Evolutionary conservation across 2,329 filamentous ascomycete species (phyloP).

Genomic region (Dendryphion nanum): DNA sequence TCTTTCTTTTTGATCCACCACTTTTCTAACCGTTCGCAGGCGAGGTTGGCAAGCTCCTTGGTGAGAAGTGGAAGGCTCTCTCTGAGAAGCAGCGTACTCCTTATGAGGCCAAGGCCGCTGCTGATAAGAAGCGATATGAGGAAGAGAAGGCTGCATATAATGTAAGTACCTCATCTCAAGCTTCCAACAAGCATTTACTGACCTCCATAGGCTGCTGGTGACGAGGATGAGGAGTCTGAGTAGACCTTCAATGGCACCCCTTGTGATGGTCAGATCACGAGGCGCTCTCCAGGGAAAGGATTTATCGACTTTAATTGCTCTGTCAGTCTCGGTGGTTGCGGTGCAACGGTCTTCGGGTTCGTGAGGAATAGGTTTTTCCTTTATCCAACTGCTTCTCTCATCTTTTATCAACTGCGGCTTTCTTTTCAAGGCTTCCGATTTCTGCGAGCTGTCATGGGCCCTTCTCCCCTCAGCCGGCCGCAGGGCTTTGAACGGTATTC

Average conservation of each 20-base stretch:
- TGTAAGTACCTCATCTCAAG: conserved; percentile 27
- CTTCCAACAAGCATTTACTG: conserved; percentile 7
- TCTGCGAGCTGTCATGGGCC: too few species aligned
- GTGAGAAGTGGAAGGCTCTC: conserved; percentile 97
- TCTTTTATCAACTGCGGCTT: too few species aligned
- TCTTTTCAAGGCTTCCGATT: too few species aligned
- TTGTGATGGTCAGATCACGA: too few species aligned
- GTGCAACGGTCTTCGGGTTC: conserved; percentile 16
- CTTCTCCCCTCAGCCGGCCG: too few species aligned
- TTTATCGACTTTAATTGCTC: conserved; percentile 2
- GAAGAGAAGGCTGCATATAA: conserved; percentile 85
- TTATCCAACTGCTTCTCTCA: too few species aligned
- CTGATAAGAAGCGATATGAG: conserved; percentile 99
- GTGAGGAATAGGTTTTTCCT: too few species aligned
- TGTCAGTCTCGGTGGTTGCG: conserved; percentile 17
- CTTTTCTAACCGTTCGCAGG: conserved; percentile 50
- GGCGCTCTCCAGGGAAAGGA: too few species aligned
- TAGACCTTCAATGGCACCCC: conserved; percentile 18
- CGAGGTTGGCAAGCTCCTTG: conserved; percentile 96
- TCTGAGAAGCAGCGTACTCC: conserved; percentile 88
- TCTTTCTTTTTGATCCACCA: neutral
- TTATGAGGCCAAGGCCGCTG: conserved; percentile 94
- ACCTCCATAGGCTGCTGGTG: conserved; percentile 30
- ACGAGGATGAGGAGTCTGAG: conserved; percentile 44
- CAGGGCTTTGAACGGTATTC: too few species aligned